phyloP scores from a whole-genome alignment of 2,329 filamentous ascomycete species.

The Aspergillus carbonarius region DNA sequence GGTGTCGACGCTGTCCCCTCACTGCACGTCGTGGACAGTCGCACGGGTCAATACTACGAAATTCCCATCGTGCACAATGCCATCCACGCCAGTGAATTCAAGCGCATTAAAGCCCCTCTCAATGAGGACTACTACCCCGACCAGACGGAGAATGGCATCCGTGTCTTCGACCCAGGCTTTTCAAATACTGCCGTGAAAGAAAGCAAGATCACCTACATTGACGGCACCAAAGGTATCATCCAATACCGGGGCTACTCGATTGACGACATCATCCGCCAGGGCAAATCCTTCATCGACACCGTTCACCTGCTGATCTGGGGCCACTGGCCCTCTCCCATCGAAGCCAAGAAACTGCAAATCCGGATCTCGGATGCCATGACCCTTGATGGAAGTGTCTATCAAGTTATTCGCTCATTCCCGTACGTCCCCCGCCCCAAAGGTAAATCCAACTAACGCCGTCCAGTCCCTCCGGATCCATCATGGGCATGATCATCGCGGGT shows the following conservation, averaged over 20 bases:
- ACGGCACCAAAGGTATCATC: not conserved
- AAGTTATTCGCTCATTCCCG: not conserved
- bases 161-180: not conserved
- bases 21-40: conserved; percentile 37
- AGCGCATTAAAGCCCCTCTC: not conserved
- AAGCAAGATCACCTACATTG: conserved; percentile 1
- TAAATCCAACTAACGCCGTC: too few relatives aligned
- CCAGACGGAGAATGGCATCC: not conserved
- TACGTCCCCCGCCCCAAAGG: not conserved
- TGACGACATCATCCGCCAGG: not conserved
- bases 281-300: not conserved
- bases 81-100: conserved; percentile 3
- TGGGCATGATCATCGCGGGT: conserved; percentile 32
- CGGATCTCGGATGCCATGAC: too few relatives aligned
- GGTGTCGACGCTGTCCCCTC: not conserved
- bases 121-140: not conserved
- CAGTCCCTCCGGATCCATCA: not conserved
- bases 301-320: not conserved
- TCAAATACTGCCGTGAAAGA: conserved; percentile 1
- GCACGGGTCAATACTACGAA: not conserved
- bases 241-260: not conserved
- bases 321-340: not conserved
- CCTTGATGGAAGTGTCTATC: not conserved
- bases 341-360: not conserved
- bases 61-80: conserved; percentile 3